These are phyloP conservation scores for Metarhizium album DNA, from an alignment of 2,329 filamentous ascomycete genomes.

Conservation along the genomic window DNA sequence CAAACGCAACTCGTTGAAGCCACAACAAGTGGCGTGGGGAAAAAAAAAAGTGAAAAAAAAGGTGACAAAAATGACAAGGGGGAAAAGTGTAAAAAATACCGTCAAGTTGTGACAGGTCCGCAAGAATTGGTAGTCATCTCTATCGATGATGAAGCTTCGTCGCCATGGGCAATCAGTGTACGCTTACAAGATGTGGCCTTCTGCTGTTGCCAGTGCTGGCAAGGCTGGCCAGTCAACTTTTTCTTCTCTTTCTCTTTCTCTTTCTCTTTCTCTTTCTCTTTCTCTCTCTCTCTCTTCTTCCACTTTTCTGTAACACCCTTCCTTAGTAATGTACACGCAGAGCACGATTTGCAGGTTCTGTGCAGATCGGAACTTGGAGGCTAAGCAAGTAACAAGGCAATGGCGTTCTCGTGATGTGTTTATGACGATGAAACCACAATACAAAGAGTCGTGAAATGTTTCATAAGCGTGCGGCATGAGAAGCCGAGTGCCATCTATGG, in stretches of 20 bases:
- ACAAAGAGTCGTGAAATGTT: constrained; percentile 30
- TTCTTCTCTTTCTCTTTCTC: constrained; percentile 7
- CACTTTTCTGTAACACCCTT: constrained; percentile 13
- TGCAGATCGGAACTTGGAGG: constrained; percentile 15
- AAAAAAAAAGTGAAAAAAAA: constrained; percentile 8
- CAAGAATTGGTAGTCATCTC: constrained; percentile 17
- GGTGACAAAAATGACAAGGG: constrained; percentile 9
- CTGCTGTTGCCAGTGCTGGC: constrained; percentile 6
- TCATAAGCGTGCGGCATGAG: constrained; percentile 25
- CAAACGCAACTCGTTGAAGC: constrained; percentile 7
- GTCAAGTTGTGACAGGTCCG: constrained; percentile 11
- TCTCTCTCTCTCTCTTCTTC: not conserved
- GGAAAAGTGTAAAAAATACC: not conserved
- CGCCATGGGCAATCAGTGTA: constrained; percentile 21
- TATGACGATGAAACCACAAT: constrained; percentile 20
- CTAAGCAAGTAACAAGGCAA: constrained; percentile 14
- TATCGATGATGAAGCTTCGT: constrained; percentile 13
- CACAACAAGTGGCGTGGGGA: constrained; percentile 10
- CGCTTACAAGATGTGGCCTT: constrained; percentile 20
- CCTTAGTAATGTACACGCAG: constrained; percentile 25
- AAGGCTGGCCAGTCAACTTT: constrained; percentile 3
- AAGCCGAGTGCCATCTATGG: constrained; percentile 14
- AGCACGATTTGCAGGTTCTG: constrained; percentile 16
- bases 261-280: constrained; percentile 10
- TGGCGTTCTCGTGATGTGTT: constrained; percentile 9